These are phyloP conservation scores for Podaxis sp. DNA, from an alignment of 768 basidiomycete genomes.

Conservation along the genomic window DNA sequence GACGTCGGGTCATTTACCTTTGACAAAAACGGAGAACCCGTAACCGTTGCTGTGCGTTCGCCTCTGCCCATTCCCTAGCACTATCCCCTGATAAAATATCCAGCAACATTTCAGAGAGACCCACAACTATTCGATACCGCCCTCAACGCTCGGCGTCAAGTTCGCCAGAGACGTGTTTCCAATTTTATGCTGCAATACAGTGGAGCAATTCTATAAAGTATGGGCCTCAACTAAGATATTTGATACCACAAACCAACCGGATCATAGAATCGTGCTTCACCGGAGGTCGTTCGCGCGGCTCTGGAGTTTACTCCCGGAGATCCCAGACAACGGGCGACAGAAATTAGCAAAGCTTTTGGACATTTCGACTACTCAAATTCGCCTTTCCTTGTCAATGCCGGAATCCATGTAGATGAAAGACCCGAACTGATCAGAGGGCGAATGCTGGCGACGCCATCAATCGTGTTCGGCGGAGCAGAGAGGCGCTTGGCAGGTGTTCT, in stretches of 20 bases:
- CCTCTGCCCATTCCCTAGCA: neutral
- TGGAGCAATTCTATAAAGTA: conserved; percentile 32
- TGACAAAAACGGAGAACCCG: conserved; percentile 25
- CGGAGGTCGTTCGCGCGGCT: conserved; percentile 30
- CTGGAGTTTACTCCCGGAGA: conserved; percentile 27
- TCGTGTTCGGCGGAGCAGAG: conserved; percentile 26
- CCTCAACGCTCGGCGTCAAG: conserved; percentile 27
- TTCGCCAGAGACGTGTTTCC: conserved; percentile 28
- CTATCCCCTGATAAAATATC: neutral
- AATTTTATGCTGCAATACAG: conserved; percentile 25
- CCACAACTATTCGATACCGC: conserved; percentile 24
- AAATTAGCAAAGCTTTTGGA: conserved; percentile 29
- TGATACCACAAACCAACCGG: neutral
- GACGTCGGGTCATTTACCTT: conserved; percentile 28
- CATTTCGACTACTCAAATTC: conserved; percentile 38
- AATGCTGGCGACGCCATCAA: conserved; percentile 31
- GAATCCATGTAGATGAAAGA: conserved; percentile 30
- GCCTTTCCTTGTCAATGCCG: conserved; percentile 39
- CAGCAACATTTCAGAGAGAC: conserved; percentile 29
- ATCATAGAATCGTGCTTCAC: conserved; percentile 28
- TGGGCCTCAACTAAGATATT: neutral
- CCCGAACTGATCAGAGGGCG: conserved; percentile 37
- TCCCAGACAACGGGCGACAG: conserved; percentile 23
- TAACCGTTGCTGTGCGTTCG: conserved; percentile 27
- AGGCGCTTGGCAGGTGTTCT: neutral